A percentile compares a stretch with the other conserved stretches of the same genome.
Conservation (phyloP, 2,329 filamentous ascomycete genomes). For the Cryphonectria japonica region DNA sequence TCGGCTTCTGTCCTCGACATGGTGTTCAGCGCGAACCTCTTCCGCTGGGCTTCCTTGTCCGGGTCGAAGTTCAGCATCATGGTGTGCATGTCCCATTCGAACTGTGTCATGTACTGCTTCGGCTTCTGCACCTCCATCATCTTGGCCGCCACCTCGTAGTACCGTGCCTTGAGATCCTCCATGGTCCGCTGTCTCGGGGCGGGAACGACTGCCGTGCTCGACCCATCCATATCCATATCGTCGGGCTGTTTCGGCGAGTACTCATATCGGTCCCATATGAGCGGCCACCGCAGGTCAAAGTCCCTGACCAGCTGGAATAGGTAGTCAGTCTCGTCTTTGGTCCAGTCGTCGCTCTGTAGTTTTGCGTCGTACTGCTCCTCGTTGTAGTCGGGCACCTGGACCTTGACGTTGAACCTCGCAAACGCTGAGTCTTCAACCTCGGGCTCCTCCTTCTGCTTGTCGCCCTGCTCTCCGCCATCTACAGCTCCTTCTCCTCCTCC, state of each 20-base stretch:
- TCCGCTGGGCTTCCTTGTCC: slow-evolving; percentile 75
- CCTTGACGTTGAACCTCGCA: slow-evolving; percentile 84
- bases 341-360: slow-evolving; percentile 78
- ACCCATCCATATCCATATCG: slow-evolving; percentile 49
- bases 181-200: slow-evolving; percentile 66
- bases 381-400: slow-evolving; percentile 79
- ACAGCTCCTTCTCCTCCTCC: slow-evolving; percentile 32
- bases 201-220: slow-evolving; percentile 58
- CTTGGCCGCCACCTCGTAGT: slow-evolving; percentile 83
- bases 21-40: slow-evolving; percentile 80
- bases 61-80: slow-evolving; percentile 87
- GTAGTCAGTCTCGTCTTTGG: slow-evolving; percentile 92
- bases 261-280: slow-evolving; percentile 93
- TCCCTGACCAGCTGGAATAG: slow-evolving; percentile 74
- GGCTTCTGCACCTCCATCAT: slow-evolving; percentile 82
- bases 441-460: slow-evolving; percentile 34
- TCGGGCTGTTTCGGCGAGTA: slow-evolving; percentile 57
- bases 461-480: slow-evolving; percentile 21
- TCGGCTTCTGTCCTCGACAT: slow-evolving; percentile 83
- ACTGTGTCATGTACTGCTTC: slow-evolving; percentile 81
- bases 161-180: slow-evolving; percentile 90
- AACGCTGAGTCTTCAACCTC: slow-evolving; percentile 66
- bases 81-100: slow-evolving; percentile 82
- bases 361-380: slow-evolving; percentile 83
- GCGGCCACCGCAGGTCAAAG: slow-evolving; percentile 85